Evolutionary conservation across 805 yeast species (phyloP).

Genomic region (Teunomyces panamensis): DNA sequence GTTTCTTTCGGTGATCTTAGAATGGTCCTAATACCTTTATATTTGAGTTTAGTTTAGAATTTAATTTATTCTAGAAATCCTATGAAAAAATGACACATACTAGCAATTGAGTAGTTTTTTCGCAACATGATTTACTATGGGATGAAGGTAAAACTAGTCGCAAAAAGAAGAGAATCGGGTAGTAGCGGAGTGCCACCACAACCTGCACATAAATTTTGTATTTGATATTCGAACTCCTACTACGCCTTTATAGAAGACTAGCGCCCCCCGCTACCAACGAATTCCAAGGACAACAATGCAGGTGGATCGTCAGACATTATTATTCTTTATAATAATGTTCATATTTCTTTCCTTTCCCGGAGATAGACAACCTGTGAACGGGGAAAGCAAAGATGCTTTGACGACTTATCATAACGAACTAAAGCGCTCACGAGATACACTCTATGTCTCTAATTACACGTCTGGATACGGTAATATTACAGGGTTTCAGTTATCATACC

Average conservation of each 20-base stretch:
- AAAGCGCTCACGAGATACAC: conserved; percentile 11
- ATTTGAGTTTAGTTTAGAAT: not conserved
- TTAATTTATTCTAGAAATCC: not conserved
- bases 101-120: too few relatives aligned
- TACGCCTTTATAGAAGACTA: not conserved
- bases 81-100: not conserved
- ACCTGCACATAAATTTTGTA: not conserved
- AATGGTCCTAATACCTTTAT: not conserved
- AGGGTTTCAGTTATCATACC: conserved; percentile 66
- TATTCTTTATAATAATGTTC: conserved; percentile 34
- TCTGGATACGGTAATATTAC: conserved; percentile 69
- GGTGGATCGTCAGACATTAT: conserved; percentile 33
- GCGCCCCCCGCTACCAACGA: not conserved
- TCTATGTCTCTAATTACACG: conserved; percentile 42
- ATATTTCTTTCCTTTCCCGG: conserved; percentile 31
- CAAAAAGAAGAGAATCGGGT: too few relatives aligned
- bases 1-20: conserved; percentile 3
- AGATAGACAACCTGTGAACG: conserved; percentile 27
- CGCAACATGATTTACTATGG: too few relatives aligned
- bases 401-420: conserved; percentile 23
- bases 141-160: too few relatives aligned
- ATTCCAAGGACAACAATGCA: not conserved
- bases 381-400: conserved; percentile 24
- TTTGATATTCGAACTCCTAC: not conserved
- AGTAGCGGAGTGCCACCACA: too few relatives aligned